A percentile compares a stretch with the other conserved stretches of the same genome.
These are phyloP conservation scores for Cordyceps tenuipes DNA, from an alignment of 2,329 filamentous ascomycete species.

Conservation along the genomic window DNA sequence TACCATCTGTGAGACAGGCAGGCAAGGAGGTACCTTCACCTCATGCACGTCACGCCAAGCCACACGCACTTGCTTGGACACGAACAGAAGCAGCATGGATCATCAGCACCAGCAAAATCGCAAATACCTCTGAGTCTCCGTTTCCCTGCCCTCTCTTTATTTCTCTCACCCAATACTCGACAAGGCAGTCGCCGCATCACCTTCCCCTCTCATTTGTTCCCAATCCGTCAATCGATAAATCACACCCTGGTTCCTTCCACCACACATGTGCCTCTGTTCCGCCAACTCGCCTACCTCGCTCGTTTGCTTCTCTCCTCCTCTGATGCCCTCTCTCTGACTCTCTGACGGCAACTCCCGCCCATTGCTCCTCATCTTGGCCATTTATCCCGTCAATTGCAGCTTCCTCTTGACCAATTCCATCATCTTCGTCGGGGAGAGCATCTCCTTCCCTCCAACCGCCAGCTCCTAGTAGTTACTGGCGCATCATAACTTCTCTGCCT, in stretches of 20 bases:
- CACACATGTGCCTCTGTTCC: neutral
- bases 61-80: neutral
- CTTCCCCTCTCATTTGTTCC: neutral
- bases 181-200: too few relatives aligned
- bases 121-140: constrained; percentile 3
- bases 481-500: neutral
- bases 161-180: too few relatives aligned
- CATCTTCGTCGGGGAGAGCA: neutral
- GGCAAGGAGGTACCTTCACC: neutral
- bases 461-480: neutral
- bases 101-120: constrained; percentile 2
- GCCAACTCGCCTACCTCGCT: neutral
- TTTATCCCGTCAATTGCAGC: neutral
- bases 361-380: neutral
- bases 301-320: neutral
- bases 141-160: neutral
- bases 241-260: neutral
- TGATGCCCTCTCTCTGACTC: neutral
- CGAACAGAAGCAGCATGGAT: constrained; percentile 2
- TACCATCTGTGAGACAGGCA: neutral
- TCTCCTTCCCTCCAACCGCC: neutral
- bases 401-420: neutral
- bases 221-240: neutral
- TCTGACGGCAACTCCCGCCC: neutral
- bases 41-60: constrained; percentile 11